Conservation (phyloP, 176 grass and related monocot genomes). For the Triticum turgidum region DNA sequence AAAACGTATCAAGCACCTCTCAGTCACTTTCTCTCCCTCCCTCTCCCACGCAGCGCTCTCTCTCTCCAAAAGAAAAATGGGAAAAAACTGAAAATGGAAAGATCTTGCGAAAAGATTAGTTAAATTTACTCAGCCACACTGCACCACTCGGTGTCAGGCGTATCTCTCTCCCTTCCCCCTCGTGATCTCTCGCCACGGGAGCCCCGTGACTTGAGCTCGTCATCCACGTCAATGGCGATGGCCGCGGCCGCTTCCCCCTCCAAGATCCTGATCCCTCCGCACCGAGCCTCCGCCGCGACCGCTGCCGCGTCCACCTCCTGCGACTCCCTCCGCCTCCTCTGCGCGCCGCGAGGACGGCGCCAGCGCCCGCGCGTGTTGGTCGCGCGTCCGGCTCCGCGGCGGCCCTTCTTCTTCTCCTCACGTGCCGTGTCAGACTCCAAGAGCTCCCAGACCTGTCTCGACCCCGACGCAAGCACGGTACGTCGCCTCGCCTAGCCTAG, state of each 20-base stretch:
- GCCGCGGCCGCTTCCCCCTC: slow-evolving; percentile 34
- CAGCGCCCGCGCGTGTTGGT: slow-evolving; percentile 3
- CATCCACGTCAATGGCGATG: slow-evolving; percentile 58
- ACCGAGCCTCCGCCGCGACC: slow-evolving; percentile 16
- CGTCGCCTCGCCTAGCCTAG: background rate
- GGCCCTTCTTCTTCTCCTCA: slow-evolving; percentile 60
- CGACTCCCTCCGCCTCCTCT: slow-evolving; percentile 23
- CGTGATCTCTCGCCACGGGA: slow-evolving; percentile 18
- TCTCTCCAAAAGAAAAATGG: background rate
- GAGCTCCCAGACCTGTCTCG: slow-evolving; percentile 91
- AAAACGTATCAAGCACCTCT: no score
- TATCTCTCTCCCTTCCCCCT: slow-evolving; percentile 22
- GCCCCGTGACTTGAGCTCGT: slow-evolving; percentile 32
- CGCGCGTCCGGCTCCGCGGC: background rate
- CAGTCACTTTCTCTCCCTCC: background rate
- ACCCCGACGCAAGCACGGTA: slow-evolving; percentile 95
- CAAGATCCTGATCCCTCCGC: slow-evolving; percentile 22
- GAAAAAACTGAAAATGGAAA: slow-evolving; percentile 1
- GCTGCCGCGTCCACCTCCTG: slow-evolving; percentile 42
- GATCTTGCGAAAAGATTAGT: background rate
- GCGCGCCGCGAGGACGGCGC: slow-evolving; percentile 30
- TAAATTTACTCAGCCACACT: slow-evolving; percentile 44
- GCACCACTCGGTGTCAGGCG: slow-evolving; percentile 7
- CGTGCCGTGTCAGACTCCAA: slow-evolving; percentile 84
- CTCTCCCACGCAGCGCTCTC: background rate